Evolutionary conservation across 345 rosid species (phyloP).

Genomic region (Cochlearia excelsa): DNA sequence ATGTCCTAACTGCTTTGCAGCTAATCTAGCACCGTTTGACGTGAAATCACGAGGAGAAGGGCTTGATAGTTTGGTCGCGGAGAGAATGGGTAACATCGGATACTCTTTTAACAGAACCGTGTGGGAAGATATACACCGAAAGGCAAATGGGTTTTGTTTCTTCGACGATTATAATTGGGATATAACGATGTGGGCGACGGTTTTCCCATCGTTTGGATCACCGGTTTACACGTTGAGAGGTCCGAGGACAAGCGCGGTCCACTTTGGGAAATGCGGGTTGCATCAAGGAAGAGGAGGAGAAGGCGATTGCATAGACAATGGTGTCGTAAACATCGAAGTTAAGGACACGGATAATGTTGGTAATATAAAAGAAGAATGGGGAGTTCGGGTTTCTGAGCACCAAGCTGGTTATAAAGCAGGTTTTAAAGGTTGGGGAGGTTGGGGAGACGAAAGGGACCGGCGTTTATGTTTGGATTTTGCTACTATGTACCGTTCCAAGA

Average conservation of each 20-base stretch:
- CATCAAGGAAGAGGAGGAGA: slow-evolving; percentile 74
- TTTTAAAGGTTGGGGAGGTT: slow-evolving; percentile 99
- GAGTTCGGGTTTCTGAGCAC: slow-evolving; percentile 48
- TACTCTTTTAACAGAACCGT: slow-evolving; percentile 78
- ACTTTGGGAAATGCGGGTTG: slow-evolving; percentile 96
- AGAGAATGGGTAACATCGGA: slow-evolving; percentile 95
- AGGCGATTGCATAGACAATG: slow-evolving; percentile 74
- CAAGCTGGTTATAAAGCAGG: slow-evolving; percentile 96
- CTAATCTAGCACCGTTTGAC: slow-evolving; percentile 89
- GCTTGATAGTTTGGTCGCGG: slow-evolving; percentile 62
- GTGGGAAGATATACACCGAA: slow-evolving; percentile 79
- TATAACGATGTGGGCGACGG: slow-evolving; percentile 97
- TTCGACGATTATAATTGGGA: slow-evolving; percentile 99
- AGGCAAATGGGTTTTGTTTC: slow-evolving; percentile 80
- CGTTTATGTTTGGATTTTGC: slow-evolving; percentile 77
- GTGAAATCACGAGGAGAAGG: slow-evolving; percentile 91
- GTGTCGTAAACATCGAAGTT: slow-evolving; percentile 52
- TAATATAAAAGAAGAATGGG: slow-evolving; percentile 65
- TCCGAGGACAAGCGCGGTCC: slow-evolving; percentile 87
- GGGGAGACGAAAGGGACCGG: slow-evolving; percentile 93
- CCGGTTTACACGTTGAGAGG: slow-evolving; percentile 88
- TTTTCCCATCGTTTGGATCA: slow-evolving; percentile 82
- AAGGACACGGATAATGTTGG: slow-evolving; percentile 58
- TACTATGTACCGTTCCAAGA: slow-evolving; percentile 28
- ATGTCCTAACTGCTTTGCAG: slow-evolving; percentile 87